These are phyloP conservation scores for Starmerella floricola DNA, from an alignment of 805 yeast genomes.

Conservation along the genomic window DNA sequence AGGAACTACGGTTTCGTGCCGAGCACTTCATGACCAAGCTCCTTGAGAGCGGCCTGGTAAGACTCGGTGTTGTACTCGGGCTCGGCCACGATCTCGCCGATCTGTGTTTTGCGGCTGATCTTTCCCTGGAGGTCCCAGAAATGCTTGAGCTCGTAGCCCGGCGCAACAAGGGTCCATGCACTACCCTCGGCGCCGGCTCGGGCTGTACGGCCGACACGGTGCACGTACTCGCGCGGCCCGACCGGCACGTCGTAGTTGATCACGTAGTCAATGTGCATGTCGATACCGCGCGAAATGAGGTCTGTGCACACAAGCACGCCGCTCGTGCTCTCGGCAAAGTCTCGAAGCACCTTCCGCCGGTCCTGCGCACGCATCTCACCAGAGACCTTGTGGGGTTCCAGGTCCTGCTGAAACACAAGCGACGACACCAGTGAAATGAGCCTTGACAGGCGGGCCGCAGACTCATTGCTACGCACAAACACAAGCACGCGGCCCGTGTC, in stretches of 20 bases:
- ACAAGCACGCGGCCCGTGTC: constrained; percentile 32
- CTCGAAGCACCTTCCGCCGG: constrained; percentile 45
- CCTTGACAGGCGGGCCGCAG: constrained; percentile 67
- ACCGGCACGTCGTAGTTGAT: constrained; percentile 84
- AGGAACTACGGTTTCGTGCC: background rate
- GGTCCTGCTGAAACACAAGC: constrained; percentile 16
- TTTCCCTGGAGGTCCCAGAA: constrained; percentile 29
- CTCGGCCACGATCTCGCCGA: constrained; percentile 22
- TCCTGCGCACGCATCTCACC: constrained; percentile 33
- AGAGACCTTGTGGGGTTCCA: constrained; percentile 27
- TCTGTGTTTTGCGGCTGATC: constrained; percentile 26
- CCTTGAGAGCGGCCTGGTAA: constrained; percentile 37
- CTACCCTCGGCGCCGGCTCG: constrained; percentile 73
- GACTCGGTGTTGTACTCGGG: constrained; percentile 30
- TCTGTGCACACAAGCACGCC: constrained; percentile 63
- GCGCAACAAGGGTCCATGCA: constrained; percentile 62
- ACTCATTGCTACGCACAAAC: constrained; percentile 71
- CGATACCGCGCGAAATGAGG: constrained; percentile 91
- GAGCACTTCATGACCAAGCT: constrained; percentile 33
- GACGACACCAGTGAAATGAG: constrained; percentile 38
- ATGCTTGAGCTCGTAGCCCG: constrained; percentile 59
- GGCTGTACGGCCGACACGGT: constrained; percentile 94
- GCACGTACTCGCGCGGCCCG: constrained; percentile 84
- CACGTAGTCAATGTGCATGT: constrained; percentile 60
- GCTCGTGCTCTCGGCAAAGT: constrained; percentile 44